Base-by-base conservation (phyloP, 306 rosid species). In the Canavalia gladiata region DNA sequence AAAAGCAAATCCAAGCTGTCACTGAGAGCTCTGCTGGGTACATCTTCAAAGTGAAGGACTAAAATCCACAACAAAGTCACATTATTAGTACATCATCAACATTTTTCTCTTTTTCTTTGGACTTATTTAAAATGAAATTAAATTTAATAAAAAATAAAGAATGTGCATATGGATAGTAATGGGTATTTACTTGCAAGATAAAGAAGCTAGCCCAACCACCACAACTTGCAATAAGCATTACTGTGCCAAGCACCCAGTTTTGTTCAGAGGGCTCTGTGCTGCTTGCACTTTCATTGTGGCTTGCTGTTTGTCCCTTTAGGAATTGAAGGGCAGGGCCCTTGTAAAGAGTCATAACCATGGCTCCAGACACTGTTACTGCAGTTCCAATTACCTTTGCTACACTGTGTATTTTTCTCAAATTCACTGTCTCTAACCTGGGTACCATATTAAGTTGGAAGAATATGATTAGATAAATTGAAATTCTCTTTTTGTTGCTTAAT, bases 261-360 rank as follows among this genome's bases (percentile, higher is more conserved):
- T 95, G 96, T 7, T 79, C 81, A 6, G 90, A 63, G 31, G 98
- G 34, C 7, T 84, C 89, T 2, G 60, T 72, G 82, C 28, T 46
- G 41, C 81, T 59, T 74, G 85, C 59, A 11, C 79, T 66, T 4
- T 80, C 79, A 35, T 84, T 79, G 46, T 82, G 58, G 45, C 46
- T 67, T 5, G 67, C 71, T 12, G 58, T 75, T 5, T 66, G 67
- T 10, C 89, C 88, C 69, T 82, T 86, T 2, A 93, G 58, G 6
- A 93, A 34, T 29, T 96, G 87, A 29, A 96, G 68, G 10, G 88
- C 88, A 1, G 91, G 91, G 0, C 99, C 99, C 90, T 92, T 93
- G 89, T 92, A 96, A 71, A 96, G 78, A 12, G 99, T 93, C 99
- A 96, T 96, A 63, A 90, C 88, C 99, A 93, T 96, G 8, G 99